phyloP scores from a whole-genome alignment of 139 green algal genomes.

The Chlorella sp. region DNA sequence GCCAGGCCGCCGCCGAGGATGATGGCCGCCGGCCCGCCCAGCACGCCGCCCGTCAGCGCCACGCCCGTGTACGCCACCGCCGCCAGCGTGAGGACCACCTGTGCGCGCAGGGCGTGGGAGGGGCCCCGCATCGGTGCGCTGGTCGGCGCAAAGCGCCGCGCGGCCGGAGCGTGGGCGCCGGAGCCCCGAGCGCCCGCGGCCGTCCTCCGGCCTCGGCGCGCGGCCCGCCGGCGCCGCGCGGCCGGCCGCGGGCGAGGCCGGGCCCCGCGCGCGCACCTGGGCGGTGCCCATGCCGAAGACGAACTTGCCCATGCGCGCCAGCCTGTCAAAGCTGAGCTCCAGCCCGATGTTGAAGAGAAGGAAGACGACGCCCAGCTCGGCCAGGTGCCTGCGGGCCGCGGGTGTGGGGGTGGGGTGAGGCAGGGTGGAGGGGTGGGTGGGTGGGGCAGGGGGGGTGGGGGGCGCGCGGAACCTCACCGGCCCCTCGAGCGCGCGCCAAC shows the following conservation, averaged over 20 bases:
- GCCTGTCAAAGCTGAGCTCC: slow-evolving; percentile 93
- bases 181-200: no score
- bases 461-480: no score
- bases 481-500: no score
- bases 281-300: slow-evolving; percentile 97
- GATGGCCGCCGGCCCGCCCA: slow-evolving; percentile 78
- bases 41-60: slow-evolving; percentile 49
- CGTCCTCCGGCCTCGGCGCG: no score
- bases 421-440: no score
- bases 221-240: no score
- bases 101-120: slow-evolving; percentile 2
- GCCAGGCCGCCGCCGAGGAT: slow-evolving; percentile 94
- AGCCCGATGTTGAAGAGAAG: slow-evolving; percentile 98
- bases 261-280: slow-evolving; percentile 63
- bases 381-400: slow-evolving; percentile 89
- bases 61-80: slow-evolving; percentile 44
- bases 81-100: slow-evolving; percentile 75
- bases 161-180: no score
- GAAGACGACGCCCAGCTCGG: slow-evolving; percentile 96
- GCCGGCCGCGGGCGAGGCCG: no score
- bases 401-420: neutral
- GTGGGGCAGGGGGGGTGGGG: neutral
- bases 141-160: no score
- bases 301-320: slow-evolving; percentile 96
- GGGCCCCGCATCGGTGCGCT: no score